Conservation (phyloP, 2,329 filamentous ascomycete species). For the Zopfia rhizophila region DNA sequence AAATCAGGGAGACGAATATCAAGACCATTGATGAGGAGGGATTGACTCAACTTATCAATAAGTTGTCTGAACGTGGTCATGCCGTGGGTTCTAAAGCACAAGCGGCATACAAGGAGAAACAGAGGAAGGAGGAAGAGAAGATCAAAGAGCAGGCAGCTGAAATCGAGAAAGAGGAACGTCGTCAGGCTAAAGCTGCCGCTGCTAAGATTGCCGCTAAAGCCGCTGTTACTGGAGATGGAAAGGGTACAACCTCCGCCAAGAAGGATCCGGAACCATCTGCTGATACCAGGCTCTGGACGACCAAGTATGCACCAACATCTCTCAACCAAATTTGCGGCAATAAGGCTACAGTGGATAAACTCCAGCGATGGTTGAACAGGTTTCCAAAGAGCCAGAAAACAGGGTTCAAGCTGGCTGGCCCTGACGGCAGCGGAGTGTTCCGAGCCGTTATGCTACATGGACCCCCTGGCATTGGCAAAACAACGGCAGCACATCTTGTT, state of each 20-base stretch:
- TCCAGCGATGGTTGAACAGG: constrained; percentile 85
- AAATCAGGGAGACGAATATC: constrained; percentile 80
- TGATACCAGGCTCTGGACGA: constrained; percentile 77
- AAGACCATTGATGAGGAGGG: constrained; percentile 96
- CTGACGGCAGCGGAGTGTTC: constrained; percentile 83
- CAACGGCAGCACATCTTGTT: constrained; percentile 93
- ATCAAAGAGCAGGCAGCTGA: constrained; percentile 82
- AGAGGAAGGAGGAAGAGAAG: constrained; percentile 84
- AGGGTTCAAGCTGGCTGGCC: constrained; percentile 82
- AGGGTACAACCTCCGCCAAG: constrained; percentile 42
- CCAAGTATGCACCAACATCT: constrained; percentile 90
- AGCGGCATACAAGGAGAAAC: constrained; percentile 85
- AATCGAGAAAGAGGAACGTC: constrained; percentile 85
- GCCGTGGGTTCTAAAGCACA: constrained; percentile 84
- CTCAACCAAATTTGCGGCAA: constrained; percentile 94
- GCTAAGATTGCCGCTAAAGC: constrained; percentile 54
- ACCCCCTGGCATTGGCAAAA: constrained; percentile 96
- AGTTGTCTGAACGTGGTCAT: constrained; percentile 80
- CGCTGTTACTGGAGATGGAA: constrained; percentile 48
- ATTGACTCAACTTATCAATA: constrained; percentile 84
- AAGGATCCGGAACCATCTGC: constrained; percentile 34
- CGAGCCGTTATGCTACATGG: constrained; percentile 96
- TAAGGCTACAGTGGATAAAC: constrained; percentile 87
- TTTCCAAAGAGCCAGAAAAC: constrained; percentile 83
- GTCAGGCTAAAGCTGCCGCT: constrained; percentile 74